Conservation (phyloP, 2,329 filamentous ascomycete species). For the Endoconidiophora laricicola region DNA sequence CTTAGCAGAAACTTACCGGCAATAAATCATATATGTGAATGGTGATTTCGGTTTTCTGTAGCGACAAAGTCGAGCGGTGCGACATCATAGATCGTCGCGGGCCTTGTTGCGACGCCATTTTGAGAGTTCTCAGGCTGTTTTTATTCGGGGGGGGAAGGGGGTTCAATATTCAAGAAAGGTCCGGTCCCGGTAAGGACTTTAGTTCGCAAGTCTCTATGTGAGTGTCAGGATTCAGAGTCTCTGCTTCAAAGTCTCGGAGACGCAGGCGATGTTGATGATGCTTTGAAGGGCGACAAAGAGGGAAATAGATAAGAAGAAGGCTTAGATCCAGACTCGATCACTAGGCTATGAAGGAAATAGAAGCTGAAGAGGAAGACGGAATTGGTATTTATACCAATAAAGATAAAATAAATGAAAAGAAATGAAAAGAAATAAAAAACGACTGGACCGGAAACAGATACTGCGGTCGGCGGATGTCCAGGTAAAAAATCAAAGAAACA, state of each 20-base stretch:
- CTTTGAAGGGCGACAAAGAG: neutral
- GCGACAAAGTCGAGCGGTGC: constrained; percentile 50
- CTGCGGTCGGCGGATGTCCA: neutral
- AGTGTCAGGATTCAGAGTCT: no score
- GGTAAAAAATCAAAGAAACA: neutral
- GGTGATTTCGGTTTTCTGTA: constrained; percentile 55
- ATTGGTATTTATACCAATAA: neutral
- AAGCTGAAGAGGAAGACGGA: neutral
- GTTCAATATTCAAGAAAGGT: no score
- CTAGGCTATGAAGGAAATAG: no score
- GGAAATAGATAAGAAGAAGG: neutral
- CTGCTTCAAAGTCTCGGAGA: neutral
- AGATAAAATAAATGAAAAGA: neutral
- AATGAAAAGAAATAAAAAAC: neutral
- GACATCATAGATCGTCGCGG: constrained; percentile 23
- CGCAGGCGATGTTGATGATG: neutral
- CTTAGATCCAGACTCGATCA: no score
- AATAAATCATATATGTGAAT: constrained; percentile 69
- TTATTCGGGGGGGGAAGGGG: neutral
- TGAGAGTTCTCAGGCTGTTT: neutral
- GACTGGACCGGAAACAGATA: neutral
- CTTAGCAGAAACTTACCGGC: constrained; percentile 32
- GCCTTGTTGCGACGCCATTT: constrained; percentile 28
- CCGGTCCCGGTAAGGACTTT: no score
- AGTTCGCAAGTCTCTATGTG: no score